A percentile compares a stretch with the other conserved stretches of the same genome.
phyloP scores from a whole-genome alignment of 2,329 filamentous ascomycete species.

The Colletotrichum sp. region DNA sequence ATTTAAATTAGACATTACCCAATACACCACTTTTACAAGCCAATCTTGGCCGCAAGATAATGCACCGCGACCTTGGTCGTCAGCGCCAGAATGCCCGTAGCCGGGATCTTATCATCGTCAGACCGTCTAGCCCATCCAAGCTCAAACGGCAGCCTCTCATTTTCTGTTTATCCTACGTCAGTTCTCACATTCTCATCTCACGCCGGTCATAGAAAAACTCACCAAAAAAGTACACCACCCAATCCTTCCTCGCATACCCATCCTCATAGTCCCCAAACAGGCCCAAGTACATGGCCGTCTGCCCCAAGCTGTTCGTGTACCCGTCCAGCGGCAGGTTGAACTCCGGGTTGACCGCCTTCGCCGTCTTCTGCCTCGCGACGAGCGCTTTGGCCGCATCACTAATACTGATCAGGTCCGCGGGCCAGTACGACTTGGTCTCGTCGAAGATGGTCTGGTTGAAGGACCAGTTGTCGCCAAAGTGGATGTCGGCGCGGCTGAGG shows the following conservation, averaged over 20 bases:
- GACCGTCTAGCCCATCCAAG: constrained; percentile 3
- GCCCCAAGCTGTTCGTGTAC: constrained; percentile 12
- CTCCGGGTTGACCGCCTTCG: constrained; percentile 25
- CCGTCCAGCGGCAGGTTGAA: constrained; percentile 18
- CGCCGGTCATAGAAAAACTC: background rate
- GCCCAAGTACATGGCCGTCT: constrained; percentile 21
- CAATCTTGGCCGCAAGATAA: background rate
- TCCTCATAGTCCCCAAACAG: constrained; percentile 20
- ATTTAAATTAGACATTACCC: background rate
- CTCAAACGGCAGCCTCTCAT: background rate
- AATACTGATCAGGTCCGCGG: background rate
- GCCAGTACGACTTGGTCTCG: constrained; percentile 10
- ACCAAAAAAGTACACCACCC: constrained; percentile 20
- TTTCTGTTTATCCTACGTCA: background rate
- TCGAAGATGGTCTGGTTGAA: constrained; percentile 30
- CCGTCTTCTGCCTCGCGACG: constrained; percentile 21
- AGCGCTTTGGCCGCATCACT: constrained; percentile 28
- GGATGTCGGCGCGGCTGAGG: constrained; percentile 27
- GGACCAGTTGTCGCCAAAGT: constrained; percentile 30
- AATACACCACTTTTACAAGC: background rate
- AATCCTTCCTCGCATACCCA: constrained; percentile 18
- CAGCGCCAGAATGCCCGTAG: background rate
- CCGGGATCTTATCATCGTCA: constrained; percentile 4
- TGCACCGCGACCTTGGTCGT: constrained; percentile 1
- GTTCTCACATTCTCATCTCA: background rate